These are phyloP conservation scores for Pachysandra terminalis DNA, from an alignment of 164 flowering plant genomes.

Conservation along the genomic window DNA sequence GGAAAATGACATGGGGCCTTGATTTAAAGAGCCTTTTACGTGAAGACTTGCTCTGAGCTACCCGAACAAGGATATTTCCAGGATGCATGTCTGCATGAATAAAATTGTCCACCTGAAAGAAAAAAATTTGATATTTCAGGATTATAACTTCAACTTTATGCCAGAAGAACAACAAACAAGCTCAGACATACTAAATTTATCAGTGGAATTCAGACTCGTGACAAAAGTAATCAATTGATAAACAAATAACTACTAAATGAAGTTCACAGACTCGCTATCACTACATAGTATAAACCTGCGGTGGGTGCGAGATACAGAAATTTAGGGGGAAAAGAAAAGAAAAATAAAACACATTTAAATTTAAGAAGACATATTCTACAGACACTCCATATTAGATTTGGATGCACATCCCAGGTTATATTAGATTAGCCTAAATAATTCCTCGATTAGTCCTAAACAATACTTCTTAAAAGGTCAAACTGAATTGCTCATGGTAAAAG, in stretches of 20 bases:
- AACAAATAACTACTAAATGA: too few relatives aligned
- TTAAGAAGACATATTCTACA: too few relatives aligned
- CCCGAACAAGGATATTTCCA: constrained; percentile 76
- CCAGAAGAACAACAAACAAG: background rate
- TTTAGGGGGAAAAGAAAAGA: too few relatives aligned
- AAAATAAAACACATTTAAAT: background rate
- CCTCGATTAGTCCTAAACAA: too few relatives aligned
- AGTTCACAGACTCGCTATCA: background rate
- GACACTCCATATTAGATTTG: background rate
- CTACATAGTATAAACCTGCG: background rate
- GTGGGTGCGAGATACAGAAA: too few relatives aligned
- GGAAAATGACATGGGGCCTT: constrained; percentile 67
- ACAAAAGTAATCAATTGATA: background rate
- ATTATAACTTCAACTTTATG: background rate
- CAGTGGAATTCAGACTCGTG: background rate
- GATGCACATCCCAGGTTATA: background rate
- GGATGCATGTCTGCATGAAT: constrained; percentile 93
- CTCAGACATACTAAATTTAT: background rate
- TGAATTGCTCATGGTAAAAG: too few relatives aligned
- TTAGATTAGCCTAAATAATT: too few relatives aligned
- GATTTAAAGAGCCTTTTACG: constrained; percentile 42
- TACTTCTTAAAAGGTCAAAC: too few relatives aligned
- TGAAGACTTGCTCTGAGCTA: constrained; percentile 29
- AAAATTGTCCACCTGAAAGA: constrained; percentile 77
- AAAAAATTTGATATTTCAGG: background rate